Base-by-base conservation (phyloP, 768 basidiomycete species). In the Lactarius tabidus region DNA sequence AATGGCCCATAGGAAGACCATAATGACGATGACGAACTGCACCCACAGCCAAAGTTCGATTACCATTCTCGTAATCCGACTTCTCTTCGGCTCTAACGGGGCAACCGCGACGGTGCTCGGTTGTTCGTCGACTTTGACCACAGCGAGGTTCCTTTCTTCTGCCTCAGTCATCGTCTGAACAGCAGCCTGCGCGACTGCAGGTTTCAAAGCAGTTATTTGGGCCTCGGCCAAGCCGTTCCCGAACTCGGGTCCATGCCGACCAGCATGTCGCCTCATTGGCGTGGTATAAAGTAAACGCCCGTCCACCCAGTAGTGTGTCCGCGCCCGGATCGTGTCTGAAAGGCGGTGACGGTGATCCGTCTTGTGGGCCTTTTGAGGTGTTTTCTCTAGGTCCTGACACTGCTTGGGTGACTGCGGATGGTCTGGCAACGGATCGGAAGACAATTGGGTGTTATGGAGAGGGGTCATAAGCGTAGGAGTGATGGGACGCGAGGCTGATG, bases 21-120 rank as follows among this genome's bases (percentile, higher is more conserved):
- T 61, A 36, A 93, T 80, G 67, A 94, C 85, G 66, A 92, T 79
- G 9, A 74, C 78, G 71, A 93, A 92, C 74, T 94, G 92, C 65
- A 92, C 73, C 90, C 91, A 91, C 67, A 93, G 74, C 92, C 92
- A 93, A 26, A 90, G 73, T 76, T 91, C 89, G 57, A 93, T 70
- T 68, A 92, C 73, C 57, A 88, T 75, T 45, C 72, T 76, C 38
- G 77, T 76, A 26, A 79, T 66, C 8, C 74, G 73, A 5, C 70
- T 65, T 63, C 72, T 74, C 62, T 63, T 61, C 43, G 43, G 39
- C 35, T 43, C 52, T 33, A 35, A 3, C 8, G 53, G 33, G 17
- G 29, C 54, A 14, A 51, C 26, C 26, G 14, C 48, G 29, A 31
- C 39, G 15, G 31, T 23, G 61, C n/a, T 28, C 41, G 62, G 60